phyloP scores from a whole-genome alignment of 805 yeast species.

The Candida coleopterorum region DNA sequence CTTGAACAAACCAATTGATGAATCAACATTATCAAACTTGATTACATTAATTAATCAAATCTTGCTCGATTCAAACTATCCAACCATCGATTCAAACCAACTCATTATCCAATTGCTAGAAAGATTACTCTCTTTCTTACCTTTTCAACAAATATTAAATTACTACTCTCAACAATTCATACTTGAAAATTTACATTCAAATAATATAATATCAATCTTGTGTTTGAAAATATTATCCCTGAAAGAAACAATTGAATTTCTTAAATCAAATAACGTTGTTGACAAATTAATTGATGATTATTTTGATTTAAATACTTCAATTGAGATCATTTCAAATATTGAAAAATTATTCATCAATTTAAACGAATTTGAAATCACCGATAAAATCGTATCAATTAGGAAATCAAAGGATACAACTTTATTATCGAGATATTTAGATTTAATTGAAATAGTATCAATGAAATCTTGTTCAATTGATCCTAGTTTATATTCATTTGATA shows the following conservation, averaged over 20 bases:
- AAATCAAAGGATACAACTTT: slow-evolving; percentile 12
- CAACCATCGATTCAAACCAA: slow-evolving; percentile 12
- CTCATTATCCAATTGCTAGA: slow-evolving; percentile 13
- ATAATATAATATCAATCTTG: slow-evolving; percentile 2
- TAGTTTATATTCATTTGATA: slow-evolving; percentile 10
- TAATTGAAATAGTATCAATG: slow-evolving; percentile 13
- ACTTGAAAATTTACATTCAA: slow-evolving; percentile 7
- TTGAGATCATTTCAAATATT: slow-evolving; percentile 10
- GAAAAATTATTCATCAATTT: slow-evolving; percentile 7
- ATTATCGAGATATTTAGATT: slow-evolving; percentile 18
- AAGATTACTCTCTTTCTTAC: slow-evolving; percentile 8
- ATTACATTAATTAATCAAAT: slow-evolving; percentile 12
- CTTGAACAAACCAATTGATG: not conserved
- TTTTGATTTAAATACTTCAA: slow-evolving; percentile 4
- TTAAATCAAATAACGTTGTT: slow-evolving; percentile 4
- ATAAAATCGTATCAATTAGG: slow-evolving; percentile 10
- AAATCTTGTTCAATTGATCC: slow-evolving; percentile 6
- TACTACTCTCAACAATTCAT: slow-evolving; percentile 16
- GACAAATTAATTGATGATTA: slow-evolving; percentile 3
- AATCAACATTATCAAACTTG: not conserved
- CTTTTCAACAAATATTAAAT: slow-evolving; percentile 12
- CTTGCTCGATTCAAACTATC: slow-evolving; percentile 9
- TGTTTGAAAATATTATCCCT: slow-evolving; percentile 9
- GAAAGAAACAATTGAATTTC: slow-evolving; percentile 8
- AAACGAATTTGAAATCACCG: not conserved